Conservation (phyloP, 2,329 filamentous ascomycete species). For the Cladosporium sp. region DNA sequence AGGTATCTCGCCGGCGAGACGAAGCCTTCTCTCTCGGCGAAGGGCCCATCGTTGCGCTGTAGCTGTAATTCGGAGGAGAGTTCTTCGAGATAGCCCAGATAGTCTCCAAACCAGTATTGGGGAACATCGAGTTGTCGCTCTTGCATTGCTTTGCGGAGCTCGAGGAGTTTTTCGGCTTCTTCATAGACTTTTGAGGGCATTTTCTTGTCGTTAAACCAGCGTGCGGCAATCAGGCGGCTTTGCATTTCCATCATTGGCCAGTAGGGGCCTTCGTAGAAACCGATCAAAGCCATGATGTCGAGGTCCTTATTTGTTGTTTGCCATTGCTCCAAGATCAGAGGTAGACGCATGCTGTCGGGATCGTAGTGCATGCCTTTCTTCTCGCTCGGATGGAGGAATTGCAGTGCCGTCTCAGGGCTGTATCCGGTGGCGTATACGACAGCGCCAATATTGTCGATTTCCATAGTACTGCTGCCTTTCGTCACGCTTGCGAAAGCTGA, state of each 20-base stretch:
- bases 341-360: conserved; percentile 50
- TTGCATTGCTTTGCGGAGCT: conserved; percentile 44
- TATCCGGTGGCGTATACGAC: conserved; percentile 75
- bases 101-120: conserved; percentile 83
- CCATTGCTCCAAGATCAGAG: conserved; percentile 58
- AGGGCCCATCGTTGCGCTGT: conserved; percentile 35
- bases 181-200: conserved; percentile 19
- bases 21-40: conserved; percentile 47
- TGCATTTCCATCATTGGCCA: conserved; percentile 90
- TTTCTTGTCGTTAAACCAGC: conserved; percentile 50
- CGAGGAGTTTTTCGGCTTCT: conserved; percentile 44
- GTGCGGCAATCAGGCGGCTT: conserved; percentile 59
- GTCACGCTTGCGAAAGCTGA: conserved; percentile 9
- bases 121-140: conserved; percentile 45
- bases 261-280: conserved; percentile 78
- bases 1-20: conserved; percentile 33
- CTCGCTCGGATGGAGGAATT: conserved; percentile 57
- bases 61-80: conserved; percentile 58
- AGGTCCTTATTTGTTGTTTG: conserved; percentile 48
- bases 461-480: conserved; percentile 30
- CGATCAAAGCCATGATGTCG: conserved; percentile 68
- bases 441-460: conserved; percentile 52
- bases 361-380: conserved; percentile 56
- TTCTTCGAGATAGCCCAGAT: conserved; percentile 68
- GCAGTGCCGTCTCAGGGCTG: conserved; percentile 57